Evolutionary conservation across 129 eudicot genomes (phyloP).

Genomic region (Tagetes erecta): DNA sequence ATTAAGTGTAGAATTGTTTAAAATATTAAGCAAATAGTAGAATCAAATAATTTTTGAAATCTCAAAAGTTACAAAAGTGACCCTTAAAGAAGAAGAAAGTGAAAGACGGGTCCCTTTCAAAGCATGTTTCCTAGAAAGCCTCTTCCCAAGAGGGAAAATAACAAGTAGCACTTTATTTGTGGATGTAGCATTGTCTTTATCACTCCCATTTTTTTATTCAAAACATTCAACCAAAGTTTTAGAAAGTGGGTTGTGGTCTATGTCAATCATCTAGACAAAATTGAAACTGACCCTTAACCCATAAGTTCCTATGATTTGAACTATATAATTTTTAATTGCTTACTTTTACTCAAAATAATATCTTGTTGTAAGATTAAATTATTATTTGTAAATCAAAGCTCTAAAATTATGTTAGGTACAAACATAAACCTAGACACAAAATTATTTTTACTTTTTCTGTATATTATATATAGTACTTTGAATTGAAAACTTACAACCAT

Average conservation of each 20-base stretch:
- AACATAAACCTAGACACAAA: too few relatives aligned
- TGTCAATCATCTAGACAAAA: constrained; percentile 26
- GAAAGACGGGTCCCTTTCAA: constrained; percentile 30
- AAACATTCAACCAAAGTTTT: constrained; percentile 27
- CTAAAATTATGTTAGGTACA: too few relatives aligned
- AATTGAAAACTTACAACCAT: too few relatives aligned
- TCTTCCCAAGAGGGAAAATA: constrained; percentile 34
- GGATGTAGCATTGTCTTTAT: constrained; percentile 26
- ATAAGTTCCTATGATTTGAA: not conserved
- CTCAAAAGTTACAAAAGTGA: constrained; percentile 24
- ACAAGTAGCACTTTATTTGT: constrained; percentile 32
- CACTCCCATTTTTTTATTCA: constrained; percentile 26
- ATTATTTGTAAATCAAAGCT: not conserved
- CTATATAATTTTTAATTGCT: not conserved
- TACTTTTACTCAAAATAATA: not conserved
- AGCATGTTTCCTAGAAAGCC: constrained; percentile 35
- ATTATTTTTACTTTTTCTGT: too few relatives aligned
- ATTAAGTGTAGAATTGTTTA: not conserved
- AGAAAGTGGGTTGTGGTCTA: constrained; percentile 27
- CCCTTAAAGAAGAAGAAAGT: constrained; percentile 30
- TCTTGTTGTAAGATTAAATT: not conserved
- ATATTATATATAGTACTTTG: too few relatives aligned
- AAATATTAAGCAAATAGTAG: not conserved
- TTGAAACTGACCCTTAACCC: not conserved
- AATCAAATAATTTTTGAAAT: constrained; percentile 18